Evolutionary conservation across 352 stramenopile genomes (phyloP).

Genomic region (Pythium sukuiense): DNA sequence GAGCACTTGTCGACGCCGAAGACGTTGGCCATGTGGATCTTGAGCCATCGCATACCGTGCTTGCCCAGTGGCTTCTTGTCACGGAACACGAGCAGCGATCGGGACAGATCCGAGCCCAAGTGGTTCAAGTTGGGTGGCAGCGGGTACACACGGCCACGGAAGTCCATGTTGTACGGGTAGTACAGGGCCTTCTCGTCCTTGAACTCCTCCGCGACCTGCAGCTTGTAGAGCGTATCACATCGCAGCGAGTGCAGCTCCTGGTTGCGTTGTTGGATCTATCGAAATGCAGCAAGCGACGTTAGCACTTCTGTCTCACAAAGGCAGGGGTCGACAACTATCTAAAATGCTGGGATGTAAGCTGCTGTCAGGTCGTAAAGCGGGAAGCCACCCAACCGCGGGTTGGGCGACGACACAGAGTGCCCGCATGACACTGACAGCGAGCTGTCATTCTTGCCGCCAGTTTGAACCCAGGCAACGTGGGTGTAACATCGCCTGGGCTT

Average conservation of each 20-base stretch:
- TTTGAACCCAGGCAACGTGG: conserved; percentile 83
- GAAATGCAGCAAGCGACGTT: conserved; percentile 8
- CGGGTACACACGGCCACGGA: conserved; percentile 97
- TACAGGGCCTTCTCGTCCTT: conserved; percentile 96
- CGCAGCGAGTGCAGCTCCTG: conserved; percentile 93
- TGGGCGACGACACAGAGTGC: conserved; percentile 5
- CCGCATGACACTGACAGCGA: background rate
- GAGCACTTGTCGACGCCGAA: conserved; percentile 93
- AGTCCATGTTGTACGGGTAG: conserved; percentile 99
- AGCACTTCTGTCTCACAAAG: conserved; percentile 6
- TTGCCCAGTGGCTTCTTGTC: conserved; percentile 94
- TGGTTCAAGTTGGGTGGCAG: conserved; percentile 99
- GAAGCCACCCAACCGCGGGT: conserved; percentile 20
- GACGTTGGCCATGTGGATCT: conserved; percentile 95
- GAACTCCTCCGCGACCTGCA: conserved; percentile 96
- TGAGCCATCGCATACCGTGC: conserved; percentile 97
- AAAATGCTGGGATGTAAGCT: conserved; percentile 9
- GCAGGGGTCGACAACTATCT: background rate
- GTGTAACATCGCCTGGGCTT: conserved; percentile 62
- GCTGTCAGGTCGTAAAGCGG: conserved; percentile 6
- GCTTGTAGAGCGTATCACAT: conserved; percentile 95
- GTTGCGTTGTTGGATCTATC: conserved; percentile 77
- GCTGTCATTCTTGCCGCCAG: conserved; percentile 66
- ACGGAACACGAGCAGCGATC: conserved; percentile 95
- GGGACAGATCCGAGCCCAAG: conserved; percentile 97